These are phyloP conservation scores for Fusarium sp. DNA, from an alignment of 2,329 filamentous ascomycete genomes.

Conservation along the genomic window DNA sequence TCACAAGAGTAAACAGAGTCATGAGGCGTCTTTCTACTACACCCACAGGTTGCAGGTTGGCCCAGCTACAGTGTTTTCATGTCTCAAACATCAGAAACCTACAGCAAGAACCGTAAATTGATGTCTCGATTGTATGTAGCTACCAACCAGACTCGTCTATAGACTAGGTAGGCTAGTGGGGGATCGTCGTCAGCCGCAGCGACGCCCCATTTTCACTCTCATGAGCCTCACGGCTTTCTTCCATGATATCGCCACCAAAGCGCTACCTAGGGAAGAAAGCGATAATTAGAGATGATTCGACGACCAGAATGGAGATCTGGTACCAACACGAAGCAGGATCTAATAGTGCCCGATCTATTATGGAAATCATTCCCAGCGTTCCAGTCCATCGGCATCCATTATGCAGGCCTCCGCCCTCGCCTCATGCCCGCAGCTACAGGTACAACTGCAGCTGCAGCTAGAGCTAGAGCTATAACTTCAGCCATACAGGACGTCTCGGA, in stretches of 20 bases:
- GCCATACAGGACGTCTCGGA: constrained; percentile 34
- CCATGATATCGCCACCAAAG: constrained; percentile 34
- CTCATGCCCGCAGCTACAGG: constrained; percentile 30
- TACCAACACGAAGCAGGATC: constrained; percentile 27
- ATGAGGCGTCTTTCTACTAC: constrained; percentile 36
- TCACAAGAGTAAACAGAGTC: constrained; percentile 20
- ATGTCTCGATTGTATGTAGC: constrained; percentile 16
- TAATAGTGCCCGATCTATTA: constrained; percentile 25
- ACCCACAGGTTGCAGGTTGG: constrained; percentile 34
- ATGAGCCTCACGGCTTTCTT: constrained; percentile 42
- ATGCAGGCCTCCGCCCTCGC: constrained; percentile 43
- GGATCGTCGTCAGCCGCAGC: constrained; percentile 40
- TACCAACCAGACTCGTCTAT: constrained; percentile 8
- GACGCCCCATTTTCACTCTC: constrained; percentile 21
- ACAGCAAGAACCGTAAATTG: constrained; percentile 7
- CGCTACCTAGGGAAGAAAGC: neutral
- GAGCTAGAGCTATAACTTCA: constrained; percentile 10
- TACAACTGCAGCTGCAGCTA: constrained; percentile 22
- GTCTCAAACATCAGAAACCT: constrained; percentile 21
- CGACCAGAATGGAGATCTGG: constrained; percentile 19
- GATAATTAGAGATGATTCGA: neutral
- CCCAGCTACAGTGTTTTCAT: constrained; percentile 27
- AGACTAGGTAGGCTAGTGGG: constrained; percentile 16
- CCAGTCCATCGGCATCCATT: constrained; percentile 31
- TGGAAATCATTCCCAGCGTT: constrained; percentile 30